Evolutionary conservation across 1,284 basidiomycete genomes (phyloP).

Genomic region (Gymnopus androsaceus): DNA sequence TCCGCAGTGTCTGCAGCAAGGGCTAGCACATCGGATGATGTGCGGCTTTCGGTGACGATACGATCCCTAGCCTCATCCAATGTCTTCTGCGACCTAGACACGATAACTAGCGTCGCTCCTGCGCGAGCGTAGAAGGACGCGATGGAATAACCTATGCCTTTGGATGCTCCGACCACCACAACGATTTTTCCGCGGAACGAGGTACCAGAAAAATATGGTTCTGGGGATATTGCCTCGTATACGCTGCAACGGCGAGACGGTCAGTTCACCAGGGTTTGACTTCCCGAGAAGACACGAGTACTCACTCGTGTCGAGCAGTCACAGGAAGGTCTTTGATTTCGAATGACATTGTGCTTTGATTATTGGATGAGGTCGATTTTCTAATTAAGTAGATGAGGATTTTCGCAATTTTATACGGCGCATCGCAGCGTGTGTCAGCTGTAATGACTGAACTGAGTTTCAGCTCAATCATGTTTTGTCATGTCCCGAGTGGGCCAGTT

Average conservation of each 20-base stretch:
- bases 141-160: constrained; percentile 9
- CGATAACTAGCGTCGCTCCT: constrained; percentile 1
- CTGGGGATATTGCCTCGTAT: constrained; percentile 2
- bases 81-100: background rate
- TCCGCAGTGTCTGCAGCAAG: constrained; percentile 3
- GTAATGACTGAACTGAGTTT: too few relatives aligned
- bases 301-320: background rate
- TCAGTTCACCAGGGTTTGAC: background rate
- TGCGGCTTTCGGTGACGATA: background rate
- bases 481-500: too few relatives aligned
- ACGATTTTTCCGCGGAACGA: constrained; percentile 6
- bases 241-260: background rate
- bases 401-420: too few relatives aligned
- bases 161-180: constrained; percentile 9
- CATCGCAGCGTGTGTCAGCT: too few relatives aligned
- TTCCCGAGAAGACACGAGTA: background rate
- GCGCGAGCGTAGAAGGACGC: constrained; percentile 8
- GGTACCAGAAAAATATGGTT: background rate
- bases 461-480: too few relatives aligned
- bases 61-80: too few relatives aligned
- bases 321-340: background rate
- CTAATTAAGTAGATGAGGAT: too few relatives aligned
- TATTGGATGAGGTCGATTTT: too few relatives aligned
- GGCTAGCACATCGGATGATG: background rate
- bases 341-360: too few relatives aligned